phyloP scores from a whole-genome alignment of 257 asterid species.

The Fraxinus americana region DNA sequence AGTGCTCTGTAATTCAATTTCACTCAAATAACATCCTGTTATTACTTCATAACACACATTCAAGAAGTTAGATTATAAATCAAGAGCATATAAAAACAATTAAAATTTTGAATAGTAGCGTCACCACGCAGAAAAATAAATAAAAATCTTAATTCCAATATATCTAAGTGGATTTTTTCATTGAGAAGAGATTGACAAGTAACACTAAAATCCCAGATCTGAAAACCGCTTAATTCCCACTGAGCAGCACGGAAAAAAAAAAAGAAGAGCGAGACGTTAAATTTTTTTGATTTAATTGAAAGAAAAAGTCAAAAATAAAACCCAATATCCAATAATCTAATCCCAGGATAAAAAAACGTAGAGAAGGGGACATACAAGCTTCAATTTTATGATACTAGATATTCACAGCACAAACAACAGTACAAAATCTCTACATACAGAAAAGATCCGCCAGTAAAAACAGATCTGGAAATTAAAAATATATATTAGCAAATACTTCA shows the following conservation, averaged over 20 bases:
- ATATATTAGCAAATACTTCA: background rate
- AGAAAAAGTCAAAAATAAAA: background rate
- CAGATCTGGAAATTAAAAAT: background rate
- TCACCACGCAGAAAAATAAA: too few species aligned
- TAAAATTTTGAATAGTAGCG: too few species aligned
- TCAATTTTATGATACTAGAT: background rate
- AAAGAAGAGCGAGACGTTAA: background rate
- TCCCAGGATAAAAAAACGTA: background rate
- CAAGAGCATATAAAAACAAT: too few species aligned
- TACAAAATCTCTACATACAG: background rate
- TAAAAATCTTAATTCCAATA: background rate
- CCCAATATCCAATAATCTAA: background rate
- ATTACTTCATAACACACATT: too few species aligned
- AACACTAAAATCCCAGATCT: slow-evolving; percentile 4
- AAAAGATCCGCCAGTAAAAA: background rate
- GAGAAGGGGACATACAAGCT: background rate
- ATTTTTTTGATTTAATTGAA: background rate
- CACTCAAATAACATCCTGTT: too few species aligned
- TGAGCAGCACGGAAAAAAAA: background rate
- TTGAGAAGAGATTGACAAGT: background rate
- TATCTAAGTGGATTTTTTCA: background rate
- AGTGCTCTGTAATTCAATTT: too few species aligned
- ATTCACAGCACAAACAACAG: background rate
- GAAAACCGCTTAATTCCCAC: background rate
- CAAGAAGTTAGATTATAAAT: too few species aligned